Conservation (phyloP, 2,329 filamentous ascomycete genomes). For the Colletotrichum filicis region DNA sequence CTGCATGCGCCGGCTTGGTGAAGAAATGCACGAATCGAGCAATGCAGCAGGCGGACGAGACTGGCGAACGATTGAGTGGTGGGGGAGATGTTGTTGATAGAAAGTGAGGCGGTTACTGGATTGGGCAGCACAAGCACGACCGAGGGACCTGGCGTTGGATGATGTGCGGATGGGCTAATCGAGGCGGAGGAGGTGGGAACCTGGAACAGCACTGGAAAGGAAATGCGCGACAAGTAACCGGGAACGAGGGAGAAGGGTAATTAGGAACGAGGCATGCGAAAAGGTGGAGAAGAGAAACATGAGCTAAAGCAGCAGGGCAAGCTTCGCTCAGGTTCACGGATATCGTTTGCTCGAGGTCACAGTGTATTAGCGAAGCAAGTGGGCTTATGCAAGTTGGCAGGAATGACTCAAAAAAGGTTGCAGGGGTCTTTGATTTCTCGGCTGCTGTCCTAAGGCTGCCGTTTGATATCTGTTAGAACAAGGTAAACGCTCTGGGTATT, state of each 20-base stretch:
- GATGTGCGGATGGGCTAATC: constrained; percentile 9
- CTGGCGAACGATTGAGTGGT: constrained; percentile 25
- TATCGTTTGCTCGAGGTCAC: neutral
- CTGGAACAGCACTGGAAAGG: too few relatives aligned
- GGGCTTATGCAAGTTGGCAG: constrained; percentile 13
- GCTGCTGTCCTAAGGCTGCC: constrained; percentile 5
- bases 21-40: neutral
- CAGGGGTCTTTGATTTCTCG: constrained; percentile 20
- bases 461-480: neutral
- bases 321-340: constrained; percentile 1
- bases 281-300: constrained; percentile 21
- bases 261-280: neutral
- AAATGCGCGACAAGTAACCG: neutral
- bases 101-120: constrained; percentile 35
- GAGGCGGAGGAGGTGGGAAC: constrained; percentile 15
- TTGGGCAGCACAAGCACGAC: constrained; percentile 29
- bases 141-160: constrained; percentile 13
- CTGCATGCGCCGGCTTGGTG: neutral
- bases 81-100: constrained; percentile 33
- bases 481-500: neutral
- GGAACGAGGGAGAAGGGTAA: neutral
- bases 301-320: neutral
- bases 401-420: constrained; percentile 22
- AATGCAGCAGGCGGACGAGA: constrained; percentile 13
- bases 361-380: neutral